Conservation (phyloP, 1,139 yeast species). For the Hemisphaericaspora subhashii region DNA sequence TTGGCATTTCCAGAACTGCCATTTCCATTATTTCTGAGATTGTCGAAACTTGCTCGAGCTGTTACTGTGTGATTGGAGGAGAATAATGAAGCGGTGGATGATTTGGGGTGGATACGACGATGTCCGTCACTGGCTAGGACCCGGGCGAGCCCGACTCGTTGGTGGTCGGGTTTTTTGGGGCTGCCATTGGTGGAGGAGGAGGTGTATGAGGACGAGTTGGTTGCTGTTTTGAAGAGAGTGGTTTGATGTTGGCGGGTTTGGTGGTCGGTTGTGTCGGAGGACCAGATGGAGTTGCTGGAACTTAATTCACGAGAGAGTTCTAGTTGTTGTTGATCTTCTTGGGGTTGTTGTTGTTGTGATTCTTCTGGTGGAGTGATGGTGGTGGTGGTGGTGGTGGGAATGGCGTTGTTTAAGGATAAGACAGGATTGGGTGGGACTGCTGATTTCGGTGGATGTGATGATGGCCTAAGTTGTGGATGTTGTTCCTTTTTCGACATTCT, state of each 20-base stretch:
- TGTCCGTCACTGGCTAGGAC: constrained; percentile 32
- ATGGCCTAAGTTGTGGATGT: constrained; percentile 6
- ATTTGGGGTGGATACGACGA: neutral
- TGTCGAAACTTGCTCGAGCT: no score
- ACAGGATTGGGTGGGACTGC: neutral
- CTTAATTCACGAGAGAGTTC: constrained; percentile 33
- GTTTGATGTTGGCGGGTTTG: no score
- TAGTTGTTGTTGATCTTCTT: neutral
- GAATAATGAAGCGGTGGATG: constrained; percentile 22
- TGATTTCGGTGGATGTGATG: constrained; percentile 4
- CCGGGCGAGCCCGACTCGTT: constrained; percentile 44
- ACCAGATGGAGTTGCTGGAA: constrained; percentile 41
- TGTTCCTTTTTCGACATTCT: constrained; percentile 7
- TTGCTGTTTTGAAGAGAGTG: constrained; percentile 29
- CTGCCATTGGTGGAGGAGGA: constrained; percentile 19
- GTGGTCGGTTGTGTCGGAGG: constrained; percentile 31
- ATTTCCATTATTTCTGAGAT: no score
- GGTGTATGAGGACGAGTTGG: constrained; percentile 34
- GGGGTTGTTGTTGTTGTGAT: constrained; percentile 3
- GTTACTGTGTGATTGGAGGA: constrained; percentile 14
- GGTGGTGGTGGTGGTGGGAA: constrained; percentile 5
- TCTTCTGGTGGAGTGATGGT: neutral
- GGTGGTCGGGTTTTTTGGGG: constrained; percentile 4
- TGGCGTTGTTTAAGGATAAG: neutral
- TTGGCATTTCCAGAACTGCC: neutral